Evolutionary conservation across 1,284 basidiomycete species (phyloP).

Genomic region (Moniliella sp.): DNA sequence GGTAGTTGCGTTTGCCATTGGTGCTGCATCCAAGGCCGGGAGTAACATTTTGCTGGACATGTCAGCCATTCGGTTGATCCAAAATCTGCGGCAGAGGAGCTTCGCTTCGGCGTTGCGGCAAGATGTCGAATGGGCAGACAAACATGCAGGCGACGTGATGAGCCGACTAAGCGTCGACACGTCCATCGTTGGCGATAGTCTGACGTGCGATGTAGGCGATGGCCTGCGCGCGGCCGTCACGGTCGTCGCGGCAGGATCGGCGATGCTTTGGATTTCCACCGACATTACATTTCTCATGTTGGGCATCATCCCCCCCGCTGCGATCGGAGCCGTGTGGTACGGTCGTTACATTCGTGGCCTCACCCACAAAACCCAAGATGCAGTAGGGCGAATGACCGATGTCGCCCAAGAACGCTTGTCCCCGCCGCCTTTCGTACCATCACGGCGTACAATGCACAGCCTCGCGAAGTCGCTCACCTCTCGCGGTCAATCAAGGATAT

Average conservation of each 20-base stretch:
- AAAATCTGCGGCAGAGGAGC: conserved; percentile 58
- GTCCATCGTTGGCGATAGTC: conserved; percentile 83
- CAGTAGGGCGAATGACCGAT: conserved; percentile 72
- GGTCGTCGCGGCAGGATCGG: conserved; percentile 46
- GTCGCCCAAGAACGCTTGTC: conserved; percentile 72
- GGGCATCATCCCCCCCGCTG: conserved; percentile 76
- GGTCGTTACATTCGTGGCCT: conserved; percentile 79
- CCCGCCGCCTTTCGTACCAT: conserved; percentile 57
- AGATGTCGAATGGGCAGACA: conserved; percentile 58
- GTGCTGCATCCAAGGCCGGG: conserved; percentile 66
- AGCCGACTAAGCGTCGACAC: conserved; percentile 76
- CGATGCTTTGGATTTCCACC: conserved; percentile 86
- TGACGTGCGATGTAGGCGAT: conserved; percentile 28
- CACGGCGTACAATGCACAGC: conserved; percentile 61
- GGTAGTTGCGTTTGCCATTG: conserved; percentile 59
- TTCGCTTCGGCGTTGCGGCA: conserved; percentile 63
- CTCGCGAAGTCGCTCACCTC: conserved; percentile 46
- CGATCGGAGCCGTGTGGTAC: conserved; percentile 83
- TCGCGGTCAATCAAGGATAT: conserved; percentile 46
- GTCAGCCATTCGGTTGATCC: conserved; percentile 70
- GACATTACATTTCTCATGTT: conserved; percentile 79
- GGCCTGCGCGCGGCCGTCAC: conserved; percentile 23
- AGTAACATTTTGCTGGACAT: conserved; percentile 67
- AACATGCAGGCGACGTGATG: conserved; percentile 77
- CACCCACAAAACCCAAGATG: conserved; percentile 75